Evolutionary conservation across 2,329 filamentous ascomycete genomes (phyloP), one percentile per base, ranked within the genome.

Genomic region (Aspergillus neotritici): DNA sequence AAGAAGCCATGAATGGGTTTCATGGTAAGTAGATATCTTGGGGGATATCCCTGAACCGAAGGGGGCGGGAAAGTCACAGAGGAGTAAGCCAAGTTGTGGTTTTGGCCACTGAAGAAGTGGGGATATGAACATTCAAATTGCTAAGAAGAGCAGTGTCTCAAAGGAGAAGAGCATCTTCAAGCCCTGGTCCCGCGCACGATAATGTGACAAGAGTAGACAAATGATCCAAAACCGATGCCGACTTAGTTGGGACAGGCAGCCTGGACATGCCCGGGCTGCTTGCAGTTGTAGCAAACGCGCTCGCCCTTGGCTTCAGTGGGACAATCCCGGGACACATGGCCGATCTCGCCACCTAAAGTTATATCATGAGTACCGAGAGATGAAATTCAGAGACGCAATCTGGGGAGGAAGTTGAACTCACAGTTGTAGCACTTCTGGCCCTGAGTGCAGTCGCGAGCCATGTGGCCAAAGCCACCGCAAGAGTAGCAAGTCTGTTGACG

Each of bases 361-460:
- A 9, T 5, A n/a, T 12, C 29, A 35, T 39, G 37, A 50, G 38
- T 39, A 42, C 21, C 7, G 21, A 25, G 21, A 8, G 21, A 25
- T 36, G 31, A 32, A 47, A 30, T 33, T 11, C 21, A 4, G 5
- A 25, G 21, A 41, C 4, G 38, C n/a, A 32, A 29, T 31, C n/a
- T 11, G 4, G 31, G 31, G n/a, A 34, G 9, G 5, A n/a, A 25
- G 32, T 4, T 36, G 28, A 40, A 54, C 77, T 65, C 65, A 82
- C 93, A 97, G 82, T 96, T 96, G 83, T 97, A 98, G 84, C 93
- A 98, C 79, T 97, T 97, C 78, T 94, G 91, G 63, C 93, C 93
- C 71, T 97, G 94, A 61, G 91, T 94, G 74, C 93, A 98, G 74
- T 97, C 93, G 78, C 90, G 86, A 66, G 87, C 90, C 86, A 95